Conservation (phyloP, 1,284 basidiomycete genomes). For the Ganoderma multipileum region DNA sequence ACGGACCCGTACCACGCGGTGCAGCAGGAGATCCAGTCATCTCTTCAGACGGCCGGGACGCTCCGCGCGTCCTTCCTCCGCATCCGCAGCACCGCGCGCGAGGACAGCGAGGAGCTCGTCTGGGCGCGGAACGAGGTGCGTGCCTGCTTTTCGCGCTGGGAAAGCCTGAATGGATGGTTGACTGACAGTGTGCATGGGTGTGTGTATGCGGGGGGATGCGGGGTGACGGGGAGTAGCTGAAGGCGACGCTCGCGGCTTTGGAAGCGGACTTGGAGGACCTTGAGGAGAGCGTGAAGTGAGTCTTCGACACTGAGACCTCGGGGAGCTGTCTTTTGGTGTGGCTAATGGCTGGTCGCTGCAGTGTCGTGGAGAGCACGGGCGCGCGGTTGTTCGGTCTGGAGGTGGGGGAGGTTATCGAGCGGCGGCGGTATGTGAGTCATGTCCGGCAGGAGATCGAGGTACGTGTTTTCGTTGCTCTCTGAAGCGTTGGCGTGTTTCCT, state of each 20-base stretch:
- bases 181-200: neutral
- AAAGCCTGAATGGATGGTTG: neutral
- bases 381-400: slow-evolving; percentile 86
- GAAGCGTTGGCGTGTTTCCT: slow-evolving; percentile 14
- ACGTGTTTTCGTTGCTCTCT: slow-evolving; percentile 9
- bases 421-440: slow-evolving; percentile 76
- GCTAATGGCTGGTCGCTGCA: slow-evolving; percentile 38
- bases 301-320: too few species aligned
- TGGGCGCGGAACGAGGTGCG: slow-evolving; percentile 78
- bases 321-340: neutral
- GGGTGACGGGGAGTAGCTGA: slow-evolving; percentile 54
- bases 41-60: slow-evolving; percentile 72
- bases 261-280: slow-evolving; percentile 89
- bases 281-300: slow-evolving; percentile 86
- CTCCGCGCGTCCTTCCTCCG: slow-evolving; percentile 78
- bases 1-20: slow-evolving; percentile 84
- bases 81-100: slow-evolving; percentile 72
- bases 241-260: slow-evolving; percentile 75
- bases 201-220: neutral
- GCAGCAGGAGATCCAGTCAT: slow-evolving; percentile 76
- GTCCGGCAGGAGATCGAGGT: slow-evolving; percentile 83
- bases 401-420: slow-evolving; percentile 72
- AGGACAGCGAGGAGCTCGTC: slow-evolving; percentile 75
- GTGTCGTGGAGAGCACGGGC: slow-evolving; percentile 82
- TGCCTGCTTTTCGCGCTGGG: neutral